Conservation (phyloP, 345 rosid species). For the Raphanus sativus region DNA sequence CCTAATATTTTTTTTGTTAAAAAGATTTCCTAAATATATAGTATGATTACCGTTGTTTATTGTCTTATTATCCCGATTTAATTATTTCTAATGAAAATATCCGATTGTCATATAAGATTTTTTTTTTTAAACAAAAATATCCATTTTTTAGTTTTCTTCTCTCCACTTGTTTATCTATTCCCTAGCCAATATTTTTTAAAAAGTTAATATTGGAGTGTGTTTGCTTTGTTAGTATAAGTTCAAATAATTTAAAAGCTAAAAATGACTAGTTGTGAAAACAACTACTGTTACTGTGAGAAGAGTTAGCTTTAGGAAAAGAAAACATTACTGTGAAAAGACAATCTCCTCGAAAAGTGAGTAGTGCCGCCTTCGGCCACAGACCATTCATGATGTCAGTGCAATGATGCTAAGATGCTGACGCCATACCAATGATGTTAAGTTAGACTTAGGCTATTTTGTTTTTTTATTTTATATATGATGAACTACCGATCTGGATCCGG, state of each 20-base stretch:
- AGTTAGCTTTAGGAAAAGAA: background rate
- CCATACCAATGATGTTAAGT: background rate
- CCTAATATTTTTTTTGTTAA: too few species aligned
- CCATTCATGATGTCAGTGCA: constrained; percentile 8
- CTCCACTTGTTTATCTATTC: background rate
- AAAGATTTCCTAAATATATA: background rate
- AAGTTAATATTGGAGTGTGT: background rate
- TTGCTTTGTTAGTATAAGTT: background rate
- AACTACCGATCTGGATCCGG: background rate
- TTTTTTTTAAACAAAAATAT: background rate
- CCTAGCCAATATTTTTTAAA: background rate
- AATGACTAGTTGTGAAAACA: background rate
- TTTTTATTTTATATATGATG: background rate
- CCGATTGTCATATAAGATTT: background rate
- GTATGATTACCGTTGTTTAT: background rate
- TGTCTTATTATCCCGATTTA: background rate
- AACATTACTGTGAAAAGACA: background rate
- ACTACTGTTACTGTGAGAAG: background rate
- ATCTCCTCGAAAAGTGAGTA: background rate
- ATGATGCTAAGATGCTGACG: background rate
- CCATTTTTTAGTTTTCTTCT: background rate
- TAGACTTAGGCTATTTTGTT: background rate
- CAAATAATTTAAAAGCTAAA: background rate
- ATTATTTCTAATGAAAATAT: background rate
- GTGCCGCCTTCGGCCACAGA: background rate